These are phyloP conservation scores for Allium sativum DNA, from an alignment of 106 monocot genomes.

Conservation along the genomic window DNA sequence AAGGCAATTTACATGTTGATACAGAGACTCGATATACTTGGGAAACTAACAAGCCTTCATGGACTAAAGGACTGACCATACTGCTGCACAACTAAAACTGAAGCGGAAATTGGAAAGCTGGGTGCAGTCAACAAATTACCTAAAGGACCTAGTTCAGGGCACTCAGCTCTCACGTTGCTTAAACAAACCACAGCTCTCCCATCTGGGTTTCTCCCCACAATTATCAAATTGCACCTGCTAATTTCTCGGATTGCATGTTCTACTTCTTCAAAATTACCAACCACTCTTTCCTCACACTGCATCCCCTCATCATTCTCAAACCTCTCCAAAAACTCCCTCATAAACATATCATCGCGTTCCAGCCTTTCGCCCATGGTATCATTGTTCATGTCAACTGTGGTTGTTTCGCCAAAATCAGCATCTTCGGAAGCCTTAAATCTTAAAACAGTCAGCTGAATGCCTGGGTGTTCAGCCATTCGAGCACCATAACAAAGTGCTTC, in stretches of 20 bases:
- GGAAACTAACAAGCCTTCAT: too few species aligned
- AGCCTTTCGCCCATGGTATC: neutral
- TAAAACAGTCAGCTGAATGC: constrained; percentile 18
- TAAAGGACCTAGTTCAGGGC: constrained; percentile 19
- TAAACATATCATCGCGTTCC: constrained; percentile 1
- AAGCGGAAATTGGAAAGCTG: constrained; percentile 6
- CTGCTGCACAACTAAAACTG: constrained; percentile 19
- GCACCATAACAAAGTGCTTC: constrained; percentile 24
- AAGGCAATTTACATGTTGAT: too few species aligned
- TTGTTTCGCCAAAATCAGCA: neutral
- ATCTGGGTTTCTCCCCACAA: constrained; percentile 14
- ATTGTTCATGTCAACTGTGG: constrained; percentile 2
- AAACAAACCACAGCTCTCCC: neutral
- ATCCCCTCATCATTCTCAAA: constrained; percentile 3
- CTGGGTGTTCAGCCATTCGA: constrained; percentile 30
- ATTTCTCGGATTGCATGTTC: constrained; percentile 1
- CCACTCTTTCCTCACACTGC: constrained; percentile 5
- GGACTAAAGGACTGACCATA: neutral
- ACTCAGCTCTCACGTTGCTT: constrained; percentile 3
- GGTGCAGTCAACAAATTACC: constrained; percentile 10
- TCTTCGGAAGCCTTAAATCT: constrained; percentile 2
- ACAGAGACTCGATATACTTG: too few species aligned
- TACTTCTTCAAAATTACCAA: constrained; percentile 1
- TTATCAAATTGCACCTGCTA: constrained; percentile 6
- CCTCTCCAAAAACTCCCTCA: neutral